phyloP scores from a whole-genome alignment of 2,329 filamentous ascomycete species.

The Triangularia verruculosa region DNA sequence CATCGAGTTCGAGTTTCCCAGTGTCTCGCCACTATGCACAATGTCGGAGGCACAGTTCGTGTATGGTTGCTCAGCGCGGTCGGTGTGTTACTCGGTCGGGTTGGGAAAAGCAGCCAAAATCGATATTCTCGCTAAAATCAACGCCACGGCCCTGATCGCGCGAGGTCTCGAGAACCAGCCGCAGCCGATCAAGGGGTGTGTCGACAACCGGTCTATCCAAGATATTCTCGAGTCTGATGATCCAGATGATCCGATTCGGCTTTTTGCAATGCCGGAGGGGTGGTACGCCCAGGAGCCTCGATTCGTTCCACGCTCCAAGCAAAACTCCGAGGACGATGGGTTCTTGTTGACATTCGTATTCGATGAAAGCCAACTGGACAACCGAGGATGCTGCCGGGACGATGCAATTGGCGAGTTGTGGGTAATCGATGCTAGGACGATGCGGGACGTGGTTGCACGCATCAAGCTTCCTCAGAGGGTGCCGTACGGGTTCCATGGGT shows the following conservation, averaged over 20 bases:
- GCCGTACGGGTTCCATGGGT: constrained; percentile 66
- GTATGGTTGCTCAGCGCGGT: constrained; percentile 64
- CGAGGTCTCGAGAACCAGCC: constrained; percentile 47
- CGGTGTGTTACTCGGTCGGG: constrained; percentile 55
- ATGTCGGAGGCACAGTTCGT: constrained; percentile 60
- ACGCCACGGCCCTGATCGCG: constrained; percentile 51
- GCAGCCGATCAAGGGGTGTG: constrained; percentile 54
- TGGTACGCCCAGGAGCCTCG: constrained; percentile 66
- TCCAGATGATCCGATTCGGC: constrained; percentile 53
- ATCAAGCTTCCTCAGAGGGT: constrained; percentile 63
- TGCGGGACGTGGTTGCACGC: constrained; percentile 58
- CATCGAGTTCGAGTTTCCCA: constrained; percentile 68
- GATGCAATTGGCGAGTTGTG: constrained; percentile 60
- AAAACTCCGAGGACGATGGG: constrained; percentile 58
- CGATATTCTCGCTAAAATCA: constrained; percentile 61
- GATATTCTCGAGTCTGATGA: constrained; percentile 49
- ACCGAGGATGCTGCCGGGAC: constrained; percentile 42
- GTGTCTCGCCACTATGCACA: constrained; percentile 49
- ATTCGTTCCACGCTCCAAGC: constrained; percentile 52
- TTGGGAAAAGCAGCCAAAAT: constrained; percentile 65
- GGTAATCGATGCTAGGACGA: constrained; percentile 62
- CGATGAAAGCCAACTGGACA: constrained; percentile 62
- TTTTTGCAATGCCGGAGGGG: constrained; percentile 58
- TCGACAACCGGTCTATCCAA: constrained; percentile 54
- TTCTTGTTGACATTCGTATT: constrained; percentile 69